Evolutionary conservation across 2,329 filamentous ascomycete genomes (phyloP).

Genomic region (Samsoniella hepiali): DNA sequence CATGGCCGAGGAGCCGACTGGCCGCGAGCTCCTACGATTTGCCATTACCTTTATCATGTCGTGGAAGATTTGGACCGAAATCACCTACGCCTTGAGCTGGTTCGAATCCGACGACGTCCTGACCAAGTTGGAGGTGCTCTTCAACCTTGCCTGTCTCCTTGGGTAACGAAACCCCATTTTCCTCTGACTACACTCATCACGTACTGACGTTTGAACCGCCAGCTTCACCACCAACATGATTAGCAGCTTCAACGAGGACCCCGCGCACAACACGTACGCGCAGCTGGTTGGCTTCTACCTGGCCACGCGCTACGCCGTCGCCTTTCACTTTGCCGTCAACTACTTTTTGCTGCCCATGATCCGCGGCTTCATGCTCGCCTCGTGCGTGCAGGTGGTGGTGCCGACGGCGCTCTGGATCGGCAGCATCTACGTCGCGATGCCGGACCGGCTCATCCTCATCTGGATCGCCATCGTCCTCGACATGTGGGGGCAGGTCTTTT

Average conservation of each 20-base stretch:
- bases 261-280: constrained; percentile 48
- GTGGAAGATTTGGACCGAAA: constrained; percentile 63
- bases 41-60: constrained; percentile 59
- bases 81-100: constrained; percentile 56
- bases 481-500: constrained; percentile 43
- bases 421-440: constrained; percentile 54
- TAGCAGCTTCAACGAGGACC: constrained; percentile 47
- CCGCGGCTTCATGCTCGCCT: constrained; percentile 50
- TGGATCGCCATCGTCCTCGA: constrained; percentile 56
- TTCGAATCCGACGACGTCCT: constrained; percentile 61
- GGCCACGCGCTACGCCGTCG: constrained; percentile 52
- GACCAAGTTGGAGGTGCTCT: constrained; percentile 56
- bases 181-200: too few relatives aligned
- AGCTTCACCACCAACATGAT: constrained; percentile 61
- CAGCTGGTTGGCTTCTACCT: constrained; percentile 61
- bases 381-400: constrained; percentile 42
- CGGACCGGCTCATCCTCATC: constrained; percentile 52
- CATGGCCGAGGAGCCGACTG: constrained; percentile 54
- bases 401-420: constrained; percentile 57
- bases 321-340: constrained; percentile 45
- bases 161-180: constrained; percentile 36
- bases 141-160: constrained; percentile 58
- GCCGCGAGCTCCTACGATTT: constrained; percentile 55
- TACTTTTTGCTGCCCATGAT: constrained; percentile 55
- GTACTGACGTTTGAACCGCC: constrained; percentile 14